Conservation (phyloP, 2,329 filamentous ascomycete species). For the Penicillium sp. region DNA sequence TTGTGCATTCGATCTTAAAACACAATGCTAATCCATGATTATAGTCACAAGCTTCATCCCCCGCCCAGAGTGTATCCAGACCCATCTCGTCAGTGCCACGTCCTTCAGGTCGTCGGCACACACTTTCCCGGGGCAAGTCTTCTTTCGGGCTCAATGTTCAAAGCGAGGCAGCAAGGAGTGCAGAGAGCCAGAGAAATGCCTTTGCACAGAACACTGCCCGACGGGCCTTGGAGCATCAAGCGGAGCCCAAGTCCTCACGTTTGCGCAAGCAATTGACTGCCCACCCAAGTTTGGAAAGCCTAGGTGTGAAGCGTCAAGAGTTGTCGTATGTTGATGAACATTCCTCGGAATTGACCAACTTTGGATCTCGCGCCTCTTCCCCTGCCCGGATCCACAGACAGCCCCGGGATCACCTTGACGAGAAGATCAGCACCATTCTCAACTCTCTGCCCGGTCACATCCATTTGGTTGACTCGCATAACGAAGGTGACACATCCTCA, state of each 20-base stretch:
- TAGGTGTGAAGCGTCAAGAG: slow-evolving; percentile 32
- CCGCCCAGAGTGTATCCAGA: not conserved
- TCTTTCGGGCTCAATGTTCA: slow-evolving; percentile 16
- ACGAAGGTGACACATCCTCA: slow-evolving; percentile 34
- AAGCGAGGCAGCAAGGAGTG: slow-evolving; percentile 18
- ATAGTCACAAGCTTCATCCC: not conserved
- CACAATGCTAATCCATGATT: not conserved
- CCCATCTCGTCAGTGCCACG: slow-evolving; percentile 8
- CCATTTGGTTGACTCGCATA: slow-evolving; percentile 61
- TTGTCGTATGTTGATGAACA: slow-evolving; percentile 23
- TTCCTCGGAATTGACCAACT: slow-evolving; percentile 17
- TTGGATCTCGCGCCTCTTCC: slow-evolving; percentile 39
- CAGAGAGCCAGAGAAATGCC: slow-evolving; percentile 20
- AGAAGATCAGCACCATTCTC: slow-evolving; percentile 78
- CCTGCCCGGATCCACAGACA: slow-evolving; percentile 42
- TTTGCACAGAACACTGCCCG: slow-evolving; percentile 19
- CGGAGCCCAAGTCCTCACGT: slow-evolving; percentile 25
- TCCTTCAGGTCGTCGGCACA: slow-evolving; percentile 11
- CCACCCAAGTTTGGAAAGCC: slow-evolving; percentile 36
- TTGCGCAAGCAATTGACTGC: slow-evolving; percentile 33
- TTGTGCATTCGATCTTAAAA: not conserved
- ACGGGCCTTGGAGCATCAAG: slow-evolving; percentile 21
- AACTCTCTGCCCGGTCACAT: slow-evolving; percentile 78
- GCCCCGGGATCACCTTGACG: slow-evolving; percentile 70
- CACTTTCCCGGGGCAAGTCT: slow-evolving; percentile 21